Evolutionary conservation across 495 filamentous ascomycete genomes (phyloP), one percentile per base, ranked within the genome.

Genomic region (Hypoxylon cercidicola): DNA sequence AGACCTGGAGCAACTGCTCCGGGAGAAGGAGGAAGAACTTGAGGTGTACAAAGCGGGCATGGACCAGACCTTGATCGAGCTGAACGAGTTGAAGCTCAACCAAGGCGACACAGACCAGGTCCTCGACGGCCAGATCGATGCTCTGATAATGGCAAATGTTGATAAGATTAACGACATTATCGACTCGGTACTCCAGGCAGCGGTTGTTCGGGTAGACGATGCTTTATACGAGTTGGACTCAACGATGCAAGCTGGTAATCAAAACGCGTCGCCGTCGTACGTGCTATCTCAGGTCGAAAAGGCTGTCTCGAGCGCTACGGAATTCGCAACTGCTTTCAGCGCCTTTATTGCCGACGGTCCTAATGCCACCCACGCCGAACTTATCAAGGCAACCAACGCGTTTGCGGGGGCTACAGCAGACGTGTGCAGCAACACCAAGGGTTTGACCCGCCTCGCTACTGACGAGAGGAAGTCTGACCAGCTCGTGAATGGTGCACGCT

Each of bases 251-350:
- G 95, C 95, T 41, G 95, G 95, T 70, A 99, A 99, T 78, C 94
- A 97, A 79, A 98, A 93, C 68, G 95, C 95, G 2, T 96, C 93
- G 21, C 92, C 95, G n/a, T 86, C 93, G 1, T 97, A 96, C 72
- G 93, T 99, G 18, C 82, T 97, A 16, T 97, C 94, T 1, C 95
- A 97, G 75, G 91, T 97, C 48, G 95, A 99, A 74, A 99, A 97
- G 78, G 95, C 95, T 0, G 92, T 91, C n/a, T 85, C 92, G 12
- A 96, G 87, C 55, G 92, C 94, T 3, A 98, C 91, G 52, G 95
- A 98, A 70, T 99, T 99, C 73, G 93, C 94, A 0, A 97, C 94
- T 2, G 88, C 95, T 0, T 98, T 97, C 84, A 98, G 97, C 80
- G 93, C 94, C 73, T 97, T 93, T 77, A 96, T 99, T 63, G 93